Evolutionary conservation across 1,139 yeast species (phyloP), one percentile per base, ranked within the genome.

Genomic region (Lodderomyces beijingensis): DNA sequence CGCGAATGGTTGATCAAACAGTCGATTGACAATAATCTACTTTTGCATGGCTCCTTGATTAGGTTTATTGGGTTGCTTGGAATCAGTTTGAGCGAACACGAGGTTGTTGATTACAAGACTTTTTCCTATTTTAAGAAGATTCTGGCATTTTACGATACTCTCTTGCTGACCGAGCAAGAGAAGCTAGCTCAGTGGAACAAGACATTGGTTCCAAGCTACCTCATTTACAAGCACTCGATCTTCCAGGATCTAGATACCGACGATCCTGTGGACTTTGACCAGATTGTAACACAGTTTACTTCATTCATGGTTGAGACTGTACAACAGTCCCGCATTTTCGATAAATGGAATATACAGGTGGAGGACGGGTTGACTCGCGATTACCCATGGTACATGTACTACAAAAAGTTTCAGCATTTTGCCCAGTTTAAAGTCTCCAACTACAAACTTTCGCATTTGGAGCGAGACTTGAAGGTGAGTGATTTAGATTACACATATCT

Each of bases 321-420:
- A 3, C 31, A 38, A 4, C 53, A 47, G 37, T 39, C 63, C 1
- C 27, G 21, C 1, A 38, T 44, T 1, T 65, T 68, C 37, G 79
- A 74, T 40, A 40, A 36, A 2, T 62, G 59, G 42, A 62, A 60
- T 24, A 38, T 45, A 8, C 47, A 50, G 2, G 62, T 83, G 11
- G 77, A 74, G 43, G 54, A 54, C 2, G 62, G 68, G 16, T 68
- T 80, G 32, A 55, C 64, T 2, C 60, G 66, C 30, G 94, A 82
- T 46, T 79, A 73, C 44, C 86, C 94, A 1, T 80, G 91, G 85
- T 83, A 79, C 58, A 64, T 65, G 42, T 60, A 70, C 36, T 69
- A 65, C 45, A 70, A 67, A 40, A 84, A 84, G 49, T 47, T 83
- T 22, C 68, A 62, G 32, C 62, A 78, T 10, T 79, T 77, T 40